These are phyloP conservation scores for Saitozyma podzolica DNA, from an alignment of 768 basidiomycete genomes.

Conservation along the genomic window DNA sequence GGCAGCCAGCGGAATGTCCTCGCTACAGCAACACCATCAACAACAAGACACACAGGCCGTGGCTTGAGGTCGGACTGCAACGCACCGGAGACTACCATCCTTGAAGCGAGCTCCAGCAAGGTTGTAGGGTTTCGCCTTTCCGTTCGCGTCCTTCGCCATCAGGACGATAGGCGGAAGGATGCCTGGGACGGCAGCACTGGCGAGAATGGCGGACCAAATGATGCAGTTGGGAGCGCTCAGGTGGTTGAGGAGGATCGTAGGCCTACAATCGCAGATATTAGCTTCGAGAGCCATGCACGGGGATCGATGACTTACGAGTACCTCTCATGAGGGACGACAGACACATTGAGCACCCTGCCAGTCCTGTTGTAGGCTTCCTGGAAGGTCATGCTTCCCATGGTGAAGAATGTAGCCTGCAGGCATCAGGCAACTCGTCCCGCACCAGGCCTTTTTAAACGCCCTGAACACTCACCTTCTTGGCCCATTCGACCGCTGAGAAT, in stretches of 20 bases:
- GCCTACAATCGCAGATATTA: constrained; percentile 57
- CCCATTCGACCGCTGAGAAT: constrained; percentile 88
- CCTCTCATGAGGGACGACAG: constrained; percentile 83
- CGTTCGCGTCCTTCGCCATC: constrained; percentile 84
- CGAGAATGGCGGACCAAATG: constrained; percentile 61
- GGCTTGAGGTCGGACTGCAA: neutral
- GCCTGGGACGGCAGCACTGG: constrained; percentile 92
- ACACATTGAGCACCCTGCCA: constrained; percentile 89
- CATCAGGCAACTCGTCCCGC: neutral
- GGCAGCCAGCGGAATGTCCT: constrained; percentile 90
- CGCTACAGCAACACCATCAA: constrained; percentile 54
- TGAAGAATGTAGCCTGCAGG: constrained; percentile 77
- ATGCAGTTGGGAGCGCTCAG: constrained; percentile 81
- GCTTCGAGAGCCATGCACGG: neutral
- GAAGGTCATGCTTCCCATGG: constrained; percentile 90
- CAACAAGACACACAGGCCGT: neutral
- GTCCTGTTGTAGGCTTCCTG: constrained; percentile 90
- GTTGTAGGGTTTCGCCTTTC: constrained; percentile 82
- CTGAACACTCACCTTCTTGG: constrained; percentile 67
- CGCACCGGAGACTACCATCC: constrained; percentile 81
- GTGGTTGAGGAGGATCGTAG: constrained; percentile 93
- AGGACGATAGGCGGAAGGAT: constrained; percentile 89
- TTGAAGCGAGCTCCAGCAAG: constrained; percentile 87
- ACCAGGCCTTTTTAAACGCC: neutral
- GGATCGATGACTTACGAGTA: constrained; percentile 66